phyloP scores from a whole-genome alignment of 352 stramenopile species.

The Pythium utonaiense region DNA sequence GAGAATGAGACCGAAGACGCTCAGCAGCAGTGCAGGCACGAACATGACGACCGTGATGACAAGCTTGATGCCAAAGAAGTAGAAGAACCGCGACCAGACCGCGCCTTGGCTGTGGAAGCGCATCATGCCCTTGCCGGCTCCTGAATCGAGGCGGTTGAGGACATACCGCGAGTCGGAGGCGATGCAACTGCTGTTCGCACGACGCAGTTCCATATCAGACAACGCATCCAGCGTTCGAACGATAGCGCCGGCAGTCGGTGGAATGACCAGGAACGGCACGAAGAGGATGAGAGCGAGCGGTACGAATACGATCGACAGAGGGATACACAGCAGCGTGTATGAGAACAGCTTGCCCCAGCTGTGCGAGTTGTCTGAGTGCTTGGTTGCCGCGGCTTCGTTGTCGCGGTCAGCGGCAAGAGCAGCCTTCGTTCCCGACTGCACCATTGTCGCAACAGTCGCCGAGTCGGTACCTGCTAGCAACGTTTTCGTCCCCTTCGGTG shows the following conservation, averaged over 20 bases:
- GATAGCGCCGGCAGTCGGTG: slow-evolving; percentile 44
- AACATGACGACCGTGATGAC: slow-evolving; percentile 56
- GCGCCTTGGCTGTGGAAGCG: slow-evolving; percentile 51
- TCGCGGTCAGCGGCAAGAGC: not conserved
- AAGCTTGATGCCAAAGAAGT: slow-evolving; percentile 64
- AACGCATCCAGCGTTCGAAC: slow-evolving; percentile 58
- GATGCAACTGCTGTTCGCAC: slow-evolving; percentile 65
- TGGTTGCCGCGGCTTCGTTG: not conserved
- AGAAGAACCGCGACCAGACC: slow-evolving; percentile 68
- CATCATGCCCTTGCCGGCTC: slow-evolving; percentile 30
- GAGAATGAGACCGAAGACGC: slow-evolving; percentile 43
- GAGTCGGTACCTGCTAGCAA: slow-evolving; percentile 5
- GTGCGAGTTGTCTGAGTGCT: slow-evolving; percentile 28
- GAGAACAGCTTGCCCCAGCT: slow-evolving; percentile 58
- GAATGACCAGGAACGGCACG: slow-evolving; percentile 55
- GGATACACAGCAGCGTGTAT: slow-evolving; percentile 58
- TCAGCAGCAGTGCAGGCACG: slow-evolving; percentile 50
- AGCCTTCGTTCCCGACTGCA: slow-evolving; percentile 27
- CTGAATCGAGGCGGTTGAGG: slow-evolving; percentile 44
- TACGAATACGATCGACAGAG: slow-evolving; percentile 54
- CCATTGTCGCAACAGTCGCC: slow-evolving; percentile 17
- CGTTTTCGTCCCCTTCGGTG: slow-evolving; percentile 37
- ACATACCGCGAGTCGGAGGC: slow-evolving; percentile 47
- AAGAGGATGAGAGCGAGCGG: slow-evolving; percentile 52
- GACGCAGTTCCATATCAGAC: slow-evolving; percentile 73